A percentile compares a stretch with the other conserved stretches of the same genome.
Evolutionary conservation across 2,329 filamentous ascomycete genomes (phyloP).

Genomic region (Cercospora citrullina): DNA sequence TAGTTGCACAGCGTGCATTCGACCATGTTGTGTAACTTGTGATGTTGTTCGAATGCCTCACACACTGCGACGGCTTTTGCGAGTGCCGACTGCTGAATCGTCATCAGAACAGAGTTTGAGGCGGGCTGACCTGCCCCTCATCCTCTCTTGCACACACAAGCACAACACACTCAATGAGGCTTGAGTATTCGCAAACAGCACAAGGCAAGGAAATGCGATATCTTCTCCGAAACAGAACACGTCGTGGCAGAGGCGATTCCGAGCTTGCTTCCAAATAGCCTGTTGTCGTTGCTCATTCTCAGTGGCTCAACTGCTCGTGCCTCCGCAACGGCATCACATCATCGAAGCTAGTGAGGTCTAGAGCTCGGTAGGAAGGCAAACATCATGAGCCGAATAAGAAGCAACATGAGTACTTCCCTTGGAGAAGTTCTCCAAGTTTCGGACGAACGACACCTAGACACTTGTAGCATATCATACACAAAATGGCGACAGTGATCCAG

Average conservation of each 20-base stretch:
- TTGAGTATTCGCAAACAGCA: background rate
- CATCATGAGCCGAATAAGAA: conserved; percentile 1
- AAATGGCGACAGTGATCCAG: conserved; percentile 29
- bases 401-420: background rate
- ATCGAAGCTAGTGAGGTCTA: conserved; percentile 13
- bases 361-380: conserved; percentile 8
- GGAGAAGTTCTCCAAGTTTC: background rate
- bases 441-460: background rate
- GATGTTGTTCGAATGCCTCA: background rate
- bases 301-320: background rate
- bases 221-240: background rate
- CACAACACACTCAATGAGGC: background rate
- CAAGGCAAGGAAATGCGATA: background rate
- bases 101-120: background rate
- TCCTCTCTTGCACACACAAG: background rate
- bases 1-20: background rate
- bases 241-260: background rate
- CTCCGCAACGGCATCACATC: conserved; percentile 11
- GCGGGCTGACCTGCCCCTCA: background rate
- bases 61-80: background rate
- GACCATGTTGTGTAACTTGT: background rate
- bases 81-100: background rate
- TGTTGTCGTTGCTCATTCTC: background rate
- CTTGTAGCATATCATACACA: background rate
- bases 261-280: conserved; percentile 10